phyloP scores from a whole-genome alignment of 371 early-diverging fungal species.

The Mucor saturninus region DNA sequence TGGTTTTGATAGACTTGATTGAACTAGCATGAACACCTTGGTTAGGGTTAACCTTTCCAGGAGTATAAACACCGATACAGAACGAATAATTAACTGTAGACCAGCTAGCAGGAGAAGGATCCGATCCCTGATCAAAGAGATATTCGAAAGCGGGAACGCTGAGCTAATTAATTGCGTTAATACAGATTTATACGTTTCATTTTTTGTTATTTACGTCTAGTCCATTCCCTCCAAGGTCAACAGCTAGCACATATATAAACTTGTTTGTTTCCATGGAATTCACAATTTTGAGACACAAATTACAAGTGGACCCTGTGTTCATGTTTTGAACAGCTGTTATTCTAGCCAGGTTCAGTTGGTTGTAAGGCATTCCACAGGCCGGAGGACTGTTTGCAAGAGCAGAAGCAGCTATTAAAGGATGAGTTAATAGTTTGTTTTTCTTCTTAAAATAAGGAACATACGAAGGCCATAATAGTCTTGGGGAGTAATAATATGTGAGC shows the following conservation, averaged over 20 bases:
- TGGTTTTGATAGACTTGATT: no score
- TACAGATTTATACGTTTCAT: background rate
- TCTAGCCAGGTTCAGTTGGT: slow-evolving; percentile 50
- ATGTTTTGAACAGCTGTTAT: slow-evolving; percentile 60
- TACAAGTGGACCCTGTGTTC: slow-evolving; percentile 46
- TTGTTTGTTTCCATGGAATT: slow-evolving; percentile 41
- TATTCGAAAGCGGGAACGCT: slow-evolving; percentile 36
- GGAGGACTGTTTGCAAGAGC: slow-evolving; percentile 46
- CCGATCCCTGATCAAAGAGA: slow-evolving; percentile 31
- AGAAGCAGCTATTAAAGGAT: slow-evolving; percentile 12
- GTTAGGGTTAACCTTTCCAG: slow-evolving; percentile 24
- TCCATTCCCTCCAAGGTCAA: slow-evolving; percentile 58
- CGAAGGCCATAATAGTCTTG: slow-evolving; percentile 34
- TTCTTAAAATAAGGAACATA: slow-evolving; percentile 10
- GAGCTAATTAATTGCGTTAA: slow-evolving; percentile 14
- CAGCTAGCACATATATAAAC: slow-evolving; percentile 55
- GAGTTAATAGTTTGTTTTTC: background rate
- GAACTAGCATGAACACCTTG: slow-evolving; percentile 26
- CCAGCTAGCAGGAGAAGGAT: slow-evolving; percentile 35
- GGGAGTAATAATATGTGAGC: slow-evolving; percentile 30
- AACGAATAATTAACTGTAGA: slow-evolving; percentile 24
- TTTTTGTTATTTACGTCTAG: slow-evolving; percentile 40
- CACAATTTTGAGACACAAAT: slow-evolving; percentile 54
- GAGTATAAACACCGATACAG: slow-evolving; percentile 33
- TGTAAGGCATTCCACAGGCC: slow-evolving; percentile 59